Evolutionary conservation across 2,329 filamentous ascomycete genomes (phyloP).

Genomic region (Pseudogymnoascus sp.): DNA sequence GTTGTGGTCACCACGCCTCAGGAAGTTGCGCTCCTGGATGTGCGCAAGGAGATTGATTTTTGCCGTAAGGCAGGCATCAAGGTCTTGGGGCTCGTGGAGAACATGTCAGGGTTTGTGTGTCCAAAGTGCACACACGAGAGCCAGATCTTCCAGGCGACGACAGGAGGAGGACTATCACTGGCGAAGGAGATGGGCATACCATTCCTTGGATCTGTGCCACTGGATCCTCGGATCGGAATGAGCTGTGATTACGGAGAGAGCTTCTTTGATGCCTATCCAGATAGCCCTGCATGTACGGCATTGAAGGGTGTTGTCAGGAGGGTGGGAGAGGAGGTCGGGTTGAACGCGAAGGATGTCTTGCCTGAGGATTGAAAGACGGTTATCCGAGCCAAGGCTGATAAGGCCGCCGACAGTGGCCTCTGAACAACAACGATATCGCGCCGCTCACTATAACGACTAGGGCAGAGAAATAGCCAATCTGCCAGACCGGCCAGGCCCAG

Average conservation of each 20-base stretch:
- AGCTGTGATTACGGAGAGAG: conserved; percentile 96
- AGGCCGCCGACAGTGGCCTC: not conserved
- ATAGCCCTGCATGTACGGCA: conserved; percentile 81
- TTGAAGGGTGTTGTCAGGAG: conserved; percentile 71
- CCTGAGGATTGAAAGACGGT: not conserved
- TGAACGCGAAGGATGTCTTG: conserved; percentile 48
- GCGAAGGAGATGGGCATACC: conserved; percentile 82
- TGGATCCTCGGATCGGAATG: conserved; percentile 93
- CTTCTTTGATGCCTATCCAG: conserved; percentile 88
- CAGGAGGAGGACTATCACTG: conserved; percentile 72
- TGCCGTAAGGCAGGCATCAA: conserved; percentile 88
- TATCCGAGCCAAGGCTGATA: not conserved
- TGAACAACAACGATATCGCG: not conserved
- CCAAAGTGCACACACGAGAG: conserved; percentile 76
- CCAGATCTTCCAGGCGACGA: conserved; percentile 86
- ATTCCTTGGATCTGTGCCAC: conserved; percentile 80
- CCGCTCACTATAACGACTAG: not conserved
- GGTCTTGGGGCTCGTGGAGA: conserved; percentile 86
- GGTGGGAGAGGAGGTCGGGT: conserved; percentile 57
- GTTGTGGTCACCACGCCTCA: conserved; percentile 92
- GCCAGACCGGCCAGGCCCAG: not conserved
- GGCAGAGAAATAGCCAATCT: not conserved
- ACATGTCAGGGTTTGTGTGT: conserved; percentile 97
- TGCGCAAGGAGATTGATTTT: conserved; percentile 96
- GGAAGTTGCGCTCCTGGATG: conserved; percentile 84